Base-by-base conservation (phyloP, 2,329 filamentous ascomycete species). In the Calonectria fujianensis region DNA sequence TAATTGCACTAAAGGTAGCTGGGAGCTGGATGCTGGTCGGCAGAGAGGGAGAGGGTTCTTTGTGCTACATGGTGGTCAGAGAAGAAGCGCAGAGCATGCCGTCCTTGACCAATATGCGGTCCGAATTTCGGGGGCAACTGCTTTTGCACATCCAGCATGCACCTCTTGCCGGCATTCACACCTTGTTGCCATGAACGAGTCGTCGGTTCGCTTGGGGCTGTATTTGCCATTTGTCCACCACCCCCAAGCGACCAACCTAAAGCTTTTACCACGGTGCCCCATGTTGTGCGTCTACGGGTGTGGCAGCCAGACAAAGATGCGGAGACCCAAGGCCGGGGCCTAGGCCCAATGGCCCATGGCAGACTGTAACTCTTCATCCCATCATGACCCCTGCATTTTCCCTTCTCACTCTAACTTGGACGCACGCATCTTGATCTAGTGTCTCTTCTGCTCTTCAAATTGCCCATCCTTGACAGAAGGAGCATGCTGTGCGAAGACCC, bases 401-500 rank as follows among this genome's bases (percentile, higher is more conserved):
- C n/a, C 24, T 45, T 27, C n/a, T 69, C n/a, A 16, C 31, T 52
- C 45, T 37, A 37, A 57, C 54, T 20, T 64, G 16, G 57, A 63
- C 39, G 27, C 57, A 51, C 35, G 54, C 20, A 31, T 63, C 32
- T 64, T 70, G 32, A 54, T 45, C 51, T 59, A 59, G 66, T 27
- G 37, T 45, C 51, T 32, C 27, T 14, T n/a, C 27, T 24, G 37
- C 35, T 57, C 27, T 11, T 10, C 7, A 50, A 50, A n/a, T 29
- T 64, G 61, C 24, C 18, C 18, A 65, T 65, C 61, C 61, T 65
- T 50, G 70, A 78, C 76, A 29, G 72, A 76, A 76, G 63, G 41
- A 77, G 76, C 67, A 78, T 72, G 75, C 75, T 73, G 27, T 76
- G 77, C 76, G 77, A 74, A 71, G 27, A 20, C 52, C 64, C 64